Evolutionary conservation across 257 asterid species (phyloP), one percentile per base, ranked within the genome.

Genomic region (Linderniella brevidens): DNA sequence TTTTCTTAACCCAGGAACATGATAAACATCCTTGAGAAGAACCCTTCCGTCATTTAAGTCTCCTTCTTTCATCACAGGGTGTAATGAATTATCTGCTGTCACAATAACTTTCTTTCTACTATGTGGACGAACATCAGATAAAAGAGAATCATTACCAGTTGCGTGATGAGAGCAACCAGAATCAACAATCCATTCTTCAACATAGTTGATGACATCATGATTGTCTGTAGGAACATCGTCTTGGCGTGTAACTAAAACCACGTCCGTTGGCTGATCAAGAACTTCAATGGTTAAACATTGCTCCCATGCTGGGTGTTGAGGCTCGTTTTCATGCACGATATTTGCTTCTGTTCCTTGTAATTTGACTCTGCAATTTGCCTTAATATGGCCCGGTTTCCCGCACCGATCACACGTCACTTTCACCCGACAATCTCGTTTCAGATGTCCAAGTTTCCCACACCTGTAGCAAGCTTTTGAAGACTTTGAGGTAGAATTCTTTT

Each of bases 121-220:
- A 15, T 60, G 50, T 4, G 17, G 58, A 20, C 9, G 53, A 10
- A 53, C n/a, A 1, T 57, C 19, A 0, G 55, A 64, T 1, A 64
- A n/a, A 12, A 55, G 8, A 0, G 44, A 3, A 32, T 0, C 61
- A 52, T 56, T 48, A 16, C 66, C 20, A 0, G 55, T 56, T 42
- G 36, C 54, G 52, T 61, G 56, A 38, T 55, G 61, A 45, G 52
- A 65, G n/a, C 59, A 55, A 35, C 59, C 48, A 0, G 56, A 65
- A 55, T 65, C 63, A 29, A 64, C 10, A 3, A 50, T 58, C 46
- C 46, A 50, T 0, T 58, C 49, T n/a, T n/a, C n/a, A n/a, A n/a
- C n/a, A n/a, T n/a, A n/a, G n/a, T n/a, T n/a, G n/a, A n/a, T n/a
- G n/a, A n/a, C n/a, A n/a, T n/a, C n/a, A n/a, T n/a, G n/a, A n/a